Evolutionary conservation across 345 rosid genomes (phyloP), one percentile per base, ranked within the genome.

Genomic region (Geranium brycei): DNA sequence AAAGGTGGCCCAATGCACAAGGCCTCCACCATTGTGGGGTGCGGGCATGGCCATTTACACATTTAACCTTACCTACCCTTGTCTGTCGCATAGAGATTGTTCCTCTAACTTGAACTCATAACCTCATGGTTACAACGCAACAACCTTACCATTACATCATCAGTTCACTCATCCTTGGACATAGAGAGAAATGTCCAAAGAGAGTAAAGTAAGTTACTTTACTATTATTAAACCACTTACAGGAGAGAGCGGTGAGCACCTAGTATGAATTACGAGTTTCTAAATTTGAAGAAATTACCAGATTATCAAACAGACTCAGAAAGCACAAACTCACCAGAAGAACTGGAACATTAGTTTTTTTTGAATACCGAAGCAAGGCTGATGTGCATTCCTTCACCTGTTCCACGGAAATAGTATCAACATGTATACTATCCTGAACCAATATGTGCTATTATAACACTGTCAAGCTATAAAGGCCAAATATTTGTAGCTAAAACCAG

Each of bases 301-400:
- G 6, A 13, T 1, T 0, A 31, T 60, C 63, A 28, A 60, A 28
- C 35, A 3, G 63, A 60, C 31, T 30, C 31, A 28, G 18, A 47
- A 28, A 59, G 60, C 61, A 40, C 28, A n/a, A 56, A 61, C 96
- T 81, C 78, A 91, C 96, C 93, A 92, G 74, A 75, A 92, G 76
- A 66, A 92, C 91, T 58, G 96, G 93, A 66, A 92, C 71, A 62
- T 81, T 84, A 35, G 97, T 84, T 70, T 76, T 82, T 79, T 89
- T 92, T 6, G 98, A 91, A 82, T 87, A 92, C 16, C 93, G 93
- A 69, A 92, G 74, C 76, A 92, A 74, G 8, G 95, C 82, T 67
- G 91, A 83, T 66, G 98, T 87, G 71, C 95, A 92, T 66, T 87
- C 98, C 73, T 77, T 89, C 74, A 92, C 95, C 98, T 89, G 83